Conservation (phyloP, 352 stramenopile species). For the Phytophthora pisi region DNA sequence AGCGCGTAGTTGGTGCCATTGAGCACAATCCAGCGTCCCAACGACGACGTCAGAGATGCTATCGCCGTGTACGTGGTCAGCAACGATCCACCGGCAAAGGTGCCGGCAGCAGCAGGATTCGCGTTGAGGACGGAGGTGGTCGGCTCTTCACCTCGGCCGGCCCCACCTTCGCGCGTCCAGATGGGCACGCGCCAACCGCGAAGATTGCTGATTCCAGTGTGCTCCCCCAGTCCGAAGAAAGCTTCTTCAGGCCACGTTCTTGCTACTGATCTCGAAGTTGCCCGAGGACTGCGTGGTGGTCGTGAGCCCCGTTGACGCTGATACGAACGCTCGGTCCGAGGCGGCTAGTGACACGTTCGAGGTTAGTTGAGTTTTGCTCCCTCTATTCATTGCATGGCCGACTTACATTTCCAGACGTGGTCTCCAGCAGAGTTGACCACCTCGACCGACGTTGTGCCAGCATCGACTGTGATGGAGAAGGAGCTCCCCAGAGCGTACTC, state of each 20-base stretch:
- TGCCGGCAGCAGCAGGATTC: constrained; percentile 26
- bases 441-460: constrained; percentile 5
- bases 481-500: constrained; percentile 19
- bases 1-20: constrained; percentile 31
- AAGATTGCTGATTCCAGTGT: constrained; percentile 31
- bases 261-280: constrained; percentile 29
- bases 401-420: constrained; percentile 32
- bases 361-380: not conserved
- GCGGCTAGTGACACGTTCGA: constrained; percentile 11
- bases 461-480: constrained; percentile 23
- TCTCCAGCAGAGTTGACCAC: constrained; percentile 26
- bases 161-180: constrained; percentile 30
- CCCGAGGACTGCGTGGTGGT: constrained; percentile 30
- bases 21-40: constrained; percentile 26
- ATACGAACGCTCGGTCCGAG: constrained; percentile 30
- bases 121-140: constrained; percentile 32
- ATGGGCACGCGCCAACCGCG: constrained; percentile 31
- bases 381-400: not conserved
- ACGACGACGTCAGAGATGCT: constrained; percentile 21
- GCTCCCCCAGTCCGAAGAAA: constrained; percentile 30
- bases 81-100: constrained; percentile 25
- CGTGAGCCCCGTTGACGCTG: constrained; percentile 27
- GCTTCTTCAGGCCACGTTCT: constrained; percentile 23
- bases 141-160: constrained; percentile 28
- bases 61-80: constrained; percentile 32